A percentile compares a stretch with the other conserved stretches of the same genome.
Evolutionary conservation across 2,329 filamentous ascomycete genomes (phyloP).

Genomic region (Grosmannia penicillata): DNA sequence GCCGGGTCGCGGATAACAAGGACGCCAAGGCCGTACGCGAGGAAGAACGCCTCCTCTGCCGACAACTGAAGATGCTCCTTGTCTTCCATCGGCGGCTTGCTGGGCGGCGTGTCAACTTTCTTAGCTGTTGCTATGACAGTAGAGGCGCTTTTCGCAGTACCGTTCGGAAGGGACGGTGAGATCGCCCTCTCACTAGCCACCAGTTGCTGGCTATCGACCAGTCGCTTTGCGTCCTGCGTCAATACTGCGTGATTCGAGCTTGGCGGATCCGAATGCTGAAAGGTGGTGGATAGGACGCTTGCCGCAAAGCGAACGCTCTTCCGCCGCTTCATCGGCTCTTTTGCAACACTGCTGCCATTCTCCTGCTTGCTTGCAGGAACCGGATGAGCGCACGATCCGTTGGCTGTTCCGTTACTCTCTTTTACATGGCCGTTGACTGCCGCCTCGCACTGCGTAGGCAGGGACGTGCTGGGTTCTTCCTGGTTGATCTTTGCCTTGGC

Average conservation of each 20-base stretch:
- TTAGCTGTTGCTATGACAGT: neutral
- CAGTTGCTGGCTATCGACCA: too few relatives aligned
- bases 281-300: conserved; percentile 49
- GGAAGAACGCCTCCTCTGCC: conserved; percentile 82
- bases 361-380: too few relatives aligned
- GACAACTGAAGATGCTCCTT: conserved; percentile 85
- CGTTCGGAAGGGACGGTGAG: too few relatives aligned
- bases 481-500: neutral
- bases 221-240: neutral
- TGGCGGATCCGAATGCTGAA: conserved; percentile 35
- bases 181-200: neutral
- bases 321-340: conserved; percentile 21
- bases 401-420: neutral
- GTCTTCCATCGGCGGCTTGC: conserved; percentile 20
- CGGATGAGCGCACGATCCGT: too few relatives aligned
- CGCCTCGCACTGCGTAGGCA: too few relatives aligned
- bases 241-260: conserved; percentile 20
- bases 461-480: neutral
- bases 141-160: too few relatives aligned
- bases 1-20: conserved; percentile 45
- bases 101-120: neutral
- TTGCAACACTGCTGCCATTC: neutral
- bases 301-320: conserved; percentile 62
- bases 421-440: too few relatives aligned
- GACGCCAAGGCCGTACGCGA: conserved; percentile 65